phyloP scores from a whole-genome alignment of 2,329 filamentous ascomycete species.

The Mycogone perniciosa region DNA sequence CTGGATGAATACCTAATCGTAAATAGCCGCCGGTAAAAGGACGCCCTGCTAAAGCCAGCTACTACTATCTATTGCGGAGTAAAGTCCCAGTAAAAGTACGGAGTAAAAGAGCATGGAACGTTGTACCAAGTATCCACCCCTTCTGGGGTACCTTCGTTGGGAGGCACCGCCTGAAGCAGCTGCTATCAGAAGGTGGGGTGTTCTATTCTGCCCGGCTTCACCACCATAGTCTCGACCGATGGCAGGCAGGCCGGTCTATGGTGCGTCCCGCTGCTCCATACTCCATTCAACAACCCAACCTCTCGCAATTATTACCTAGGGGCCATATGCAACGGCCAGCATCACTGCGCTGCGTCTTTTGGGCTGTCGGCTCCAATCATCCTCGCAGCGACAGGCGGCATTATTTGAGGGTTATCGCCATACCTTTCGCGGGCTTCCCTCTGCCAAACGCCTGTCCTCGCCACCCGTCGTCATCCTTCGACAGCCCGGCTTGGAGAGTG shows the following conservation, averaged over 20 bases:
- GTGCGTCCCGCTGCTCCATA: background rate
- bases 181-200: slow-evolving; percentile 7
- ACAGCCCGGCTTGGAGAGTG: too few relatives aligned
- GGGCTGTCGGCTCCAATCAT: background rate
- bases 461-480: too few relatives aligned
- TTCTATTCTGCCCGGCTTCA: slow-evolving; percentile 14
- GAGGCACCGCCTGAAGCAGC: background rate
- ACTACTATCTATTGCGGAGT: too few relatives aligned
- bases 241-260: background rate
- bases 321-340: background rate
- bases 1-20: too few relatives aligned
- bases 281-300: slow-evolving; percentile 6
- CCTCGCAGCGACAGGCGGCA: too few relatives aligned
- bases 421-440: too few relatives aligned
- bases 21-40: too few relatives aligned
- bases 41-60: too few relatives aligned
- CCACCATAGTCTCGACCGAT: slow-evolving; percentile 3
- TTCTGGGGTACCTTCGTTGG: too few relatives aligned
- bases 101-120: background rate
- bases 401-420: too few relatives aligned
- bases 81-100: too few relatives aligned
- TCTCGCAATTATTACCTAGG: background rate
- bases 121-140: background rate
- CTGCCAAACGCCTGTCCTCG: too few relatives aligned
- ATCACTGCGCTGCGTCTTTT: background rate